Conservation (phyloP, 495 filamentous ascomycete species). For the Geoglossum glabrum region DNA sequence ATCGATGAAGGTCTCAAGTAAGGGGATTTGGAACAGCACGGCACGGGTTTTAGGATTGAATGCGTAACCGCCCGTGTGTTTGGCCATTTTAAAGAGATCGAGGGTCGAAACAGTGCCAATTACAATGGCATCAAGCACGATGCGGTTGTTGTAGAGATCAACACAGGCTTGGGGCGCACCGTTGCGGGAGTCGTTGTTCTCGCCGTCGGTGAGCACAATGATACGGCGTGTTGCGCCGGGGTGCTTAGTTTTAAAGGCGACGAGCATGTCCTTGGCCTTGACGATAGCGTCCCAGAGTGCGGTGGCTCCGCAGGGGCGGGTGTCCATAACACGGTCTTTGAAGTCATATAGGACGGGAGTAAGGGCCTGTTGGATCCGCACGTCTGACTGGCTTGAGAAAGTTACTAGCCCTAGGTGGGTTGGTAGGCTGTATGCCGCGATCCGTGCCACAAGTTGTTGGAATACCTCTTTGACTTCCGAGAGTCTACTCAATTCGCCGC, state of each 20-base stretch:
- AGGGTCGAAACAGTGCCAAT: constrained; percentile 2
- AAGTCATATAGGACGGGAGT: neutral
- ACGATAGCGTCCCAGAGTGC: neutral
- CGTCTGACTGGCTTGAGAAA: neutral
- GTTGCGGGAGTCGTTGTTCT: constrained; percentile 6
- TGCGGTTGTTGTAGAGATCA: neutral
- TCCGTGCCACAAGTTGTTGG: constrained; percentile 5
- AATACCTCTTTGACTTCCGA: constrained; percentile 9
- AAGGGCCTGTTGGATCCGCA: neutral
- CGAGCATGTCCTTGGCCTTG: neutral
- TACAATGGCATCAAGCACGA: neutral
- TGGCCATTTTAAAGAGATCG: constrained; percentile 8
- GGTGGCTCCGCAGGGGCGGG: neutral
- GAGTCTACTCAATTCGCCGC: constrained; percentile 4
- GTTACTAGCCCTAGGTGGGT: constrained; percentile 10
- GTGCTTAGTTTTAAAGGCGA: neutral
- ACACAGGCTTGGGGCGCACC: neutral
- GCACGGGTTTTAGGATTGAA: constrained; percentile 5
- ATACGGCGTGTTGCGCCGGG: constrained; percentile 8
- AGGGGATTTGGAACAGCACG: constrained; percentile 9
- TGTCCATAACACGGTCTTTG: neutral
- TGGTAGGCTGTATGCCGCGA: constrained; percentile 4
- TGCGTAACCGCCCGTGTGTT: constrained; percentile 9
- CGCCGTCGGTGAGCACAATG: constrained; percentile 10
- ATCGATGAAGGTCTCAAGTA: constrained; percentile 9